phyloP scores from a whole-genome alignment of 2,329 filamentous ascomycete genomes.

The Ceratocystis diversiconidia region DNA sequence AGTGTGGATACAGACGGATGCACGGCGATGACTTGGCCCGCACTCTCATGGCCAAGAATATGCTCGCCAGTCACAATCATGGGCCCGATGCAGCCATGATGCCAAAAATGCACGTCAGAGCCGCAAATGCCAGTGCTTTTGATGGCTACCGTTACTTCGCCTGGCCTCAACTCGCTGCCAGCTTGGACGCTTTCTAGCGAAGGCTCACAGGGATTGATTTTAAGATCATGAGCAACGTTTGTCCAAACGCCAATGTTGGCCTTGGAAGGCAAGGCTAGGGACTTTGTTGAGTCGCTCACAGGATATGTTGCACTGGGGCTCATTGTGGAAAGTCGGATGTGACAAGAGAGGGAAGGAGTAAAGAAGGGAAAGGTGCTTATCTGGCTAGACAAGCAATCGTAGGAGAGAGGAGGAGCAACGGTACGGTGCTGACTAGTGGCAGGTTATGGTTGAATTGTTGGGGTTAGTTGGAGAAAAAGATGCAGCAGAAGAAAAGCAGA shows the following conservation, averaged over 20 bases:
- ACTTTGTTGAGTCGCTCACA: constrained; percentile 10
- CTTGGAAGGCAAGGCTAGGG: constrained; percentile 35
- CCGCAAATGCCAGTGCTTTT: constrained; percentile 95
- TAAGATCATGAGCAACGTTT: constrained; percentile 82
- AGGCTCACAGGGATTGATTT: constrained; percentile 68
- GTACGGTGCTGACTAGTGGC: neutral
- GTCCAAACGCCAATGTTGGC: constrained; percentile 93
- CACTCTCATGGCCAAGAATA: constrained; percentile 88
- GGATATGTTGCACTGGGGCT: constrained; percentile 24
- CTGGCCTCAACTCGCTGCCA: constrained; percentile 54
- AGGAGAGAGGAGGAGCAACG: neutral
- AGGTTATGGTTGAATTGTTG: neutral
- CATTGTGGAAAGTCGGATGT: constrained; percentile 21
- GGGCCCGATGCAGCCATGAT: constrained; percentile 83
- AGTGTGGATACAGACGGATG: constrained; percentile 67
- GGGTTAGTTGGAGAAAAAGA: neutral
- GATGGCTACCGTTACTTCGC: constrained; percentile 77
- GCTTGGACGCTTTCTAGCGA: constrained; percentile 58
- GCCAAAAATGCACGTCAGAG: constrained; percentile 97
- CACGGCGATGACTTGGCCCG: constrained; percentile 67
- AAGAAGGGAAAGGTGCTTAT: neutral
- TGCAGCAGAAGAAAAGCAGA: neutral
- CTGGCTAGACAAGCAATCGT: neutral
- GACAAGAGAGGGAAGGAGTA: neutral
- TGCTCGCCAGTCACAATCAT: constrained; percentile 86